phyloP scores from a whole-genome alignment of 2,329 filamentous ascomycete species.

The Lachnellula suecica region DNA sequence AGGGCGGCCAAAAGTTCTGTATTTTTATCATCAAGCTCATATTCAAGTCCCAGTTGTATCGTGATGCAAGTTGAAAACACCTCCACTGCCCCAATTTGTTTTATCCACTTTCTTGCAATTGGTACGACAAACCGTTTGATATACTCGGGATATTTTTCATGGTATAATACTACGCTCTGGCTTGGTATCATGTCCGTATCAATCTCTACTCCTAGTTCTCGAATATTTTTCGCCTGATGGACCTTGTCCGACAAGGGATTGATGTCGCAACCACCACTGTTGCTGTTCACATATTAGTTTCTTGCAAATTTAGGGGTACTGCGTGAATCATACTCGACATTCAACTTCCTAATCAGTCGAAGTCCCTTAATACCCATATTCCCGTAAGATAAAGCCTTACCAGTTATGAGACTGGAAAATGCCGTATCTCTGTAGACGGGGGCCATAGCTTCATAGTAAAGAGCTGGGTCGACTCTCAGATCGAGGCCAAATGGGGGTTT shows the following conservation, averaged over 20 bases:
- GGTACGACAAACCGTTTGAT: not conserved
- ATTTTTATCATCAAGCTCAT: not conserved
- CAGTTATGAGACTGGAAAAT: not conserved
- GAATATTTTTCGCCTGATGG: not conserved
- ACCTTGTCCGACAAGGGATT: not conserved
- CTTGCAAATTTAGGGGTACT: not conserved
- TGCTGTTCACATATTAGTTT: not conserved
- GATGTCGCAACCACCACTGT: not conserved
- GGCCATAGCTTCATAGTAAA: not conserved
- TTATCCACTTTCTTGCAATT: not conserved
- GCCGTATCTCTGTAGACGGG: not conserved
- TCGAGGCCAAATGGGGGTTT: too few species aligned
- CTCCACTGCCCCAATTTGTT: not conserved
- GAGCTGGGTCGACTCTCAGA: not conserved
- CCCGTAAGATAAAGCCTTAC: not conserved
- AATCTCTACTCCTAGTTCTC: not conserved
- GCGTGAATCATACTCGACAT: not conserved
- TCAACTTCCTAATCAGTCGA: not conserved
- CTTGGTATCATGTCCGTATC: too few species aligned
- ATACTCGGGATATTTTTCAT: too few species aligned
- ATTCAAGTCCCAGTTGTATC: not conserved
- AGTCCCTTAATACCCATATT: not conserved
- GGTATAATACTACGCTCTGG: too few species aligned
- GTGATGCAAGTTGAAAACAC: too few species aligned
- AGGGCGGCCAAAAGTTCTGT: not conserved